Percentiles rank a stretch among this genome's conserved stretches.
Conservation (phyloP, 164 flowering plant species). For the Taxillus chinensis region DNA sequence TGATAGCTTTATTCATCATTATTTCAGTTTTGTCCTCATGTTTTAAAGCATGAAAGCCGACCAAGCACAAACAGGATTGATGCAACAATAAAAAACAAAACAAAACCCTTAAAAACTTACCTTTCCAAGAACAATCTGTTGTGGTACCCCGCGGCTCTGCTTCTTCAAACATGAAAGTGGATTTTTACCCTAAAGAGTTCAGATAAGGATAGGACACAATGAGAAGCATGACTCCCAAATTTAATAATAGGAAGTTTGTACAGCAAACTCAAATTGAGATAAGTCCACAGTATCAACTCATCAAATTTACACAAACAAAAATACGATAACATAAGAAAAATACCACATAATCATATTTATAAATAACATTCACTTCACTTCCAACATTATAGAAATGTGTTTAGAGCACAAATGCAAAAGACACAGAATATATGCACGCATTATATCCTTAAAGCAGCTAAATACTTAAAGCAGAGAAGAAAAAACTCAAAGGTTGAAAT, state of each 20-base stretch:
- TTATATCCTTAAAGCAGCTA: too few relatives aligned
- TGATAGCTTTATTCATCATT: too few relatives aligned
- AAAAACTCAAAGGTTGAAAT: not conserved
- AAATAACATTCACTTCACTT: too few relatives aligned
- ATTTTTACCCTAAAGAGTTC: constrained; percentile 59
- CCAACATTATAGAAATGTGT: too few relatives aligned
- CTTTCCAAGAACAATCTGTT: constrained; percentile 8
- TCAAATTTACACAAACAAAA: not conserved
- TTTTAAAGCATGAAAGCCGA: not conserved
- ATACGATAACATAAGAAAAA: not conserved
- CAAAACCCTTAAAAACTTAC: too few relatives aligned
- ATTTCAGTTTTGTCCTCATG: too few relatives aligned
- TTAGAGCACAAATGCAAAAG: not conserved
- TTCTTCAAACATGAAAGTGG: constrained; percentile 86
- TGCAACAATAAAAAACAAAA: not conserved
- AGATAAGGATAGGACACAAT: not conserved
- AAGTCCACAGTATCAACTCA: not conserved
- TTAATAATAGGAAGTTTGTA: not conserved
- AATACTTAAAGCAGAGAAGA: not conserved
- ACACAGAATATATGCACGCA: not conserved
- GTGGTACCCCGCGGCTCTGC: constrained; percentile 20
- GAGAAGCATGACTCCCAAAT: not conserved
- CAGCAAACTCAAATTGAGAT: not conserved
- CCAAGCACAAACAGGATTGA: not conserved
- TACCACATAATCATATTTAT: not conserved